A percentile compares a stretch with the other conserved stretches of the same genome.
Conservation (phyloP, 805 yeast genomes). For the Teunomyces tritomae region DNA sequence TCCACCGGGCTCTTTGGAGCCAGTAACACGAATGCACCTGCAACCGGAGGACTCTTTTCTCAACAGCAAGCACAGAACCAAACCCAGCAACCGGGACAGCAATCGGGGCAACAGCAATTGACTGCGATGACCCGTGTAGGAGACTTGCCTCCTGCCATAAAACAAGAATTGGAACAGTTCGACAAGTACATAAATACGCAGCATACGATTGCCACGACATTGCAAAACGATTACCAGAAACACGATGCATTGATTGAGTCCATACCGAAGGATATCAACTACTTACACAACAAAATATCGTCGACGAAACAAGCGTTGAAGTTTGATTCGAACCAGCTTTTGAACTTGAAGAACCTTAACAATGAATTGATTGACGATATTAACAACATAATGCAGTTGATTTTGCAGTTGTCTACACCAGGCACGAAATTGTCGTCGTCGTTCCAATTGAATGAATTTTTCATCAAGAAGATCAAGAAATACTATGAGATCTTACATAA, state of each 20-base stretch:
- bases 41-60: slow-evolving; percentile 7
- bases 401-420: slow-evolving; percentile 49
- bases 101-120: slow-evolving; percentile 46
- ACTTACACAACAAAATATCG: slow-evolving; percentile 56
- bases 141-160: slow-evolving; percentile 69
- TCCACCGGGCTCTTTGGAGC: slow-evolving; percentile 8
- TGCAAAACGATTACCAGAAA: slow-evolving; percentile 58
- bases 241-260: slow-evolving; percentile 66
- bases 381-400: slow-evolving; percentile 51
- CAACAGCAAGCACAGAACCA: slow-evolving; percentile 5
- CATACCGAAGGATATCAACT: slow-evolving; percentile 70
- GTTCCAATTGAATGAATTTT: slow-evolving; percentile 55
- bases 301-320: slow-evolving; percentile 64
- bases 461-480: slow-evolving; percentile 48
- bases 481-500: slow-evolving; percentile 48
- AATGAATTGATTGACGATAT: slow-evolving; percentile 48
- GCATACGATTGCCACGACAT: slow-evolving; percentile 65
- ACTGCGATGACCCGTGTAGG: slow-evolving; percentile 75
- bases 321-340: slow-evolving; percentile 42
- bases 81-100: slow-evolving; percentile 38
- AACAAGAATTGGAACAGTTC: slow-evolving; percentile 64
- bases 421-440: slow-evolving; percentile 57
- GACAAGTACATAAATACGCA: slow-evolving; percentile 73
- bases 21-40: neutral
- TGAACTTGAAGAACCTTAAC: slow-evolving; percentile 32